Conservation (phyloP, 768 basidiomycete genomes). For the Ephemerocybe angulata region DNA sequence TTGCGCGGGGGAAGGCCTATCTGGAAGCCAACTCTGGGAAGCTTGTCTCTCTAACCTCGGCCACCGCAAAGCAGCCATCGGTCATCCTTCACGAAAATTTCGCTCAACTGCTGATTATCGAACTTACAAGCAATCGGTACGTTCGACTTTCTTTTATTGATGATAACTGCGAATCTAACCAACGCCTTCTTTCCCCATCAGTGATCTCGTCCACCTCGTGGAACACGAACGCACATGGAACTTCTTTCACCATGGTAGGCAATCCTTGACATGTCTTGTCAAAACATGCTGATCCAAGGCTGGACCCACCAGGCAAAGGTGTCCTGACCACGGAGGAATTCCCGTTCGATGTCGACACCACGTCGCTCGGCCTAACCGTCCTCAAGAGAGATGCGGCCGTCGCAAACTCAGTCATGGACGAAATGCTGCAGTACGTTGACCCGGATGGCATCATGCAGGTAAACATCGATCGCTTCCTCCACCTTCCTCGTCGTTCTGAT, state of each 20-base stretch:
- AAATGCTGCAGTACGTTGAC: constrained; percentile 51
- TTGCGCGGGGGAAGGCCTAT: constrained; percentile 38
- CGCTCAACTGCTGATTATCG: constrained; percentile 55
- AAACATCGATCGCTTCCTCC: constrained; percentile 6
- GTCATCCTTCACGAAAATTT: constrained; percentile 49
- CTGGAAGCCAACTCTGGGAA: constrained; percentile 36
- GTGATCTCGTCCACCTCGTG: constrained; percentile 41
- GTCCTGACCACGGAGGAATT: constrained; percentile 46
- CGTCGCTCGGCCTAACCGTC: constrained; percentile 49
- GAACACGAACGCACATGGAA: constrained; percentile 47
- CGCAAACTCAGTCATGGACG: constrained; percentile 46
- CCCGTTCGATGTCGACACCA: constrained; percentile 57
- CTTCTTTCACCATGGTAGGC: constrained; percentile 44
- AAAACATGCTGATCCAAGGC: constrained; percentile 1
- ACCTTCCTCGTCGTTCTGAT: background rate
- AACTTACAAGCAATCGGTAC: constrained; percentile 45
- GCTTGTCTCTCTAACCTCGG: constrained; percentile 43
- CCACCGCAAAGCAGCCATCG: constrained; percentile 25
- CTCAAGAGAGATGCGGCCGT: constrained; percentile 28
- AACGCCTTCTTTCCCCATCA: constrained; percentile 15
- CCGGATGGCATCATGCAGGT: constrained; percentile 51
- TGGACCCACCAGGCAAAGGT: constrained; percentile 27
- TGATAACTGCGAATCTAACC: background rate
- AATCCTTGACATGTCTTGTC: constrained; percentile 5
- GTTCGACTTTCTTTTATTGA: constrained; percentile 12